phyloP scores from a whole-genome alignment of 1,284 basidiomycete genomes.

The Pseudozyma thailandica region DNA sequence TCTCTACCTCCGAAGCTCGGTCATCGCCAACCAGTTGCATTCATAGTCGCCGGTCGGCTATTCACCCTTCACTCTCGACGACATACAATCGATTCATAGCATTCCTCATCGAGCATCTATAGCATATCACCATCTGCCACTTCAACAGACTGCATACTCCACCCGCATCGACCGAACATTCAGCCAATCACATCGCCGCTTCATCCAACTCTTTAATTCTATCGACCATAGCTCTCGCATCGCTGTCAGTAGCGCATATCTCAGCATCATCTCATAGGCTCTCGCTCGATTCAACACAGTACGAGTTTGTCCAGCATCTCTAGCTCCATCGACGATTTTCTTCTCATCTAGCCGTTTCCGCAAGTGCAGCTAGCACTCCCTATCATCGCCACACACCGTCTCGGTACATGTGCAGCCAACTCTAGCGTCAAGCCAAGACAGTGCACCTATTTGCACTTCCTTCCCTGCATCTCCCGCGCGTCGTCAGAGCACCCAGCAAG shows the following conservation, averaged over 20 bases:
- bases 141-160: not conserved
- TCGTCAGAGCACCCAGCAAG: not conserved
- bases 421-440: not conserved
- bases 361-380: not conserved
- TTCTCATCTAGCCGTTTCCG: not conserved
- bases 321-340: not conserved
- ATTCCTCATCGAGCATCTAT: not conserved
- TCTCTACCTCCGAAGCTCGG: not conserved
- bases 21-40: not conserved
- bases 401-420: not conserved
- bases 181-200: not conserved
- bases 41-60: slow-evolving; percentile 29
- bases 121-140: not conserved
- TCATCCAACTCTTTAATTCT: not conserved
- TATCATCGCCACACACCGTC: not conserved
- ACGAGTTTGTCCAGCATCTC: slow-evolving; percentile 1
- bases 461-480: not conserved
- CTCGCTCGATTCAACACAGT: too few relatives aligned
- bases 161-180: not conserved
- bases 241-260: too few relatives aligned
- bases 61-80: not conserved
- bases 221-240: too few relatives aligned
- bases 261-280: too few relatives aligned
- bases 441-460: not conserved
- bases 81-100: not conserved